phyloP scores from a whole-genome alignment of 2,329 filamentous ascomycete genomes.

The Cladorrhinum sp. region DNA sequence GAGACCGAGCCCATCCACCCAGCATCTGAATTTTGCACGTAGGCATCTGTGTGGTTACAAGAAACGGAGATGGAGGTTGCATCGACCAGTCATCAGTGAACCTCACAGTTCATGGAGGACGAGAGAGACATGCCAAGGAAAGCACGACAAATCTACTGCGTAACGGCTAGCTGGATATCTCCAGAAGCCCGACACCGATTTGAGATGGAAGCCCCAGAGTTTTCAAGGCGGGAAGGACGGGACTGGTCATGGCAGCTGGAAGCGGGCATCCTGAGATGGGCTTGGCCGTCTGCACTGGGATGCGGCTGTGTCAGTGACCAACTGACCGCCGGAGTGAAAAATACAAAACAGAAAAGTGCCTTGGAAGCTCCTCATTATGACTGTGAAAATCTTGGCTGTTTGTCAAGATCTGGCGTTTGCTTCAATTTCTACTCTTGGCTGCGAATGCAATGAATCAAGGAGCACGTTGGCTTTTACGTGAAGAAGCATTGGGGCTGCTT shows the following conservation, averaged over 20 bases:
- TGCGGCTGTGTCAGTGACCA: background rate
- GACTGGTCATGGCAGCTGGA: background rate
- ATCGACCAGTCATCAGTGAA: conserved; percentile 16
- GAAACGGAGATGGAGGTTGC: conserved; percentile 7
- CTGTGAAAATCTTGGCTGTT: background rate
- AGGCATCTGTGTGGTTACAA: background rate
- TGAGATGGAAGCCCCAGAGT: too few relatives aligned
- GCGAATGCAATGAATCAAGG: background rate
- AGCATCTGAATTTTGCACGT: background rate
- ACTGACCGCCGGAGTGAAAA: background rate
- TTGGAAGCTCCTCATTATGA: background rate
- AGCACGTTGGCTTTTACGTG: too few relatives aligned
- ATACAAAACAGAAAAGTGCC: background rate
- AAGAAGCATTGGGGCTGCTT: background rate
- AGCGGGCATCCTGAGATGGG: background rate
- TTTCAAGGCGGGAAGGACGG: too few relatives aligned
- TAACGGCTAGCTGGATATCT: background rate
- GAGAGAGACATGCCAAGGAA: background rate
- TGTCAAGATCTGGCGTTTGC: background rate
- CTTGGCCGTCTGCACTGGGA: background rate
- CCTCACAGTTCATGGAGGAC: background rate
- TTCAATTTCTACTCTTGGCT: background rate
- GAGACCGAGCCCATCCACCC: background rate
- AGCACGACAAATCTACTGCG: background rate
- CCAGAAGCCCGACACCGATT: too few relatives aligned